phyloP scores from a whole-genome alignment of 2,329 filamentous ascomycete genomes.

The Colletotrichum sp. region DNA sequence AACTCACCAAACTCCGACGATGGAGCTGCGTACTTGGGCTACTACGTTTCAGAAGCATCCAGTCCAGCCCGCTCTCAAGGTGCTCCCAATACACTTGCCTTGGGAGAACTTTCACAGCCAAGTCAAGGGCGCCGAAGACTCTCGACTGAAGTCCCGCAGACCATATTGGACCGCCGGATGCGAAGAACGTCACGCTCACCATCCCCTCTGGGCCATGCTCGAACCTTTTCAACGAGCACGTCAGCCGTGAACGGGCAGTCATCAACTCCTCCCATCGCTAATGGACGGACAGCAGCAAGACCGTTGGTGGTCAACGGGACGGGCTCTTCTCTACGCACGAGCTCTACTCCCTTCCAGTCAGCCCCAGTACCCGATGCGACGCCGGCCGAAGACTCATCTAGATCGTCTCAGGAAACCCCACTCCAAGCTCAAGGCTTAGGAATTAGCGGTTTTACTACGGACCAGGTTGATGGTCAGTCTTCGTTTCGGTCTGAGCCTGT shows the following conservation, averaged over 20 bases:
- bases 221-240: constrained; percentile 47
- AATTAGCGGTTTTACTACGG: not conserved
- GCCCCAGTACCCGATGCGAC: not conserved
- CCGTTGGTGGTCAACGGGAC: constrained; percentile 62
- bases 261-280: constrained; percentile 39
- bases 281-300: constrained; percentile 39
- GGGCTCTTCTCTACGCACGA: constrained; percentile 46
- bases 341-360: constrained; percentile 26
- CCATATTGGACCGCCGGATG: constrained; percentile 58
- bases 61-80: constrained; percentile 28
- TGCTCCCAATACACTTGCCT: constrained; percentile 45
- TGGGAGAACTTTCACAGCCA: constrained; percentile 51
- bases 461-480: not conserved
- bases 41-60: constrained; percentile 38
- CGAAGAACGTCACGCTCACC: constrained; percentile 60
- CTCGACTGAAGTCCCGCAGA: constrained; percentile 59
- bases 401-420: constrained; percentile 29
- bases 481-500: not conserved
- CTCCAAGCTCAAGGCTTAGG: constrained; percentile 28
- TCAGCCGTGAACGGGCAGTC: constrained; percentile 44
- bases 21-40: constrained; percentile 39
- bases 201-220: constrained; percentile 57
- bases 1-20: constrained; percentile 57
- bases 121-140: constrained; percentile 48
- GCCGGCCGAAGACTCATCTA: constrained; percentile 25